Base-by-base conservation (phyloP, 257 asterid species). In the Lycium barbarum region DNA sequence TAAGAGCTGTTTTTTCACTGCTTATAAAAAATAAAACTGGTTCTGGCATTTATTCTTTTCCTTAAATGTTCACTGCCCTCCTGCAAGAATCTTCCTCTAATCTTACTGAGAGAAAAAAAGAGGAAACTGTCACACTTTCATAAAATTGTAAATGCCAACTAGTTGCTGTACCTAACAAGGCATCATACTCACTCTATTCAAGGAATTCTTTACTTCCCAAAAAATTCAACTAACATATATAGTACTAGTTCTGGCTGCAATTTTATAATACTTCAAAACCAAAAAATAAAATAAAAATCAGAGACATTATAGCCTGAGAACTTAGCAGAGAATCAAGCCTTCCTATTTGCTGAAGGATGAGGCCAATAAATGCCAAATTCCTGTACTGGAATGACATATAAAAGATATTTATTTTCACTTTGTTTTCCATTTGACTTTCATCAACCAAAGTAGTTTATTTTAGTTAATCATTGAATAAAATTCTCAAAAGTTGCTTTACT, bases 251-350 rank as follows among this genome's bases (percentile, higher is more conserved):
- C 14, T 72, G 80, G 80, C 38, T 72, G 57, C 80, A 45, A 43
- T n/a, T 49, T 9, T 36, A 40, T 9, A 71, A 4, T 18, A 36
- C 57, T 43, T 43, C 57, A 40, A 72, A 71, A 72, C 36, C 36
- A 72, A 72, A 72, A 26, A 26, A 26, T 26, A 26, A 26, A 26
- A 26, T 72, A 43, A 72, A 49, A 73, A 74, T 40, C 17, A 84
- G 53, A 66, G 84, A 66, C 80, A 84, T 84, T 73, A 84, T 84
- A 59, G 61, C 68, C 80, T 74, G 35, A 26, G 38, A 83, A 49
- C 81, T 9, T 72, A 62, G 85, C 85, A 87, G 85, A 71, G 86
- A 47, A 84, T 81, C 33, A 71, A 84, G 83, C 83, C 83, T 81
- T 81, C 74, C 76, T 62, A 82, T 59, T 81, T 47, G 47, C 35